A percentile compares a stretch with the other conserved stretches of the same genome.
Conservation (phyloP, 2,329 filamentous ascomycete genomes). For the Epichloe elymi region DNA sequence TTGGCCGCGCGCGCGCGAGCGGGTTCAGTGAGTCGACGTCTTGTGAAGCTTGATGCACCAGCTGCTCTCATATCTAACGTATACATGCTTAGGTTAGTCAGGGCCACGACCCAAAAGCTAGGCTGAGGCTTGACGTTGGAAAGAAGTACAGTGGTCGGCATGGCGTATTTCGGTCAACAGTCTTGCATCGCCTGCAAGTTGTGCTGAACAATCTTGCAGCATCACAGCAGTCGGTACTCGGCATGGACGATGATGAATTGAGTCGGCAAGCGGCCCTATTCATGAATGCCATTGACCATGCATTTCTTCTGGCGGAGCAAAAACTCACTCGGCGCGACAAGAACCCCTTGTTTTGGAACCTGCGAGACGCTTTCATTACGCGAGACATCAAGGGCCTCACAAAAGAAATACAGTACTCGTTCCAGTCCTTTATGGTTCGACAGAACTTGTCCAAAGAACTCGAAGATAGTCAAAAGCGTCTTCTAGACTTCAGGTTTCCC, state of each 20-base stretch:
- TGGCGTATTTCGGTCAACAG: slow-evolving; percentile 20
- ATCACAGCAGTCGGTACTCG: slow-evolving; percentile 12
- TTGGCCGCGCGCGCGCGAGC: slow-evolving; percentile 7
- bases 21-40: slow-evolving; percentile 13
- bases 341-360: slow-evolving; percentile 43
- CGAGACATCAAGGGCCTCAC: slow-evolving; percentile 36
- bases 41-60: neutral
- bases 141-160: slow-evolving; percentile 16
- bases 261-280: slow-evolving; percentile 33
- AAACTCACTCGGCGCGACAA: slow-evolving; percentile 24
- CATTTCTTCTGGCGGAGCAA: slow-evolving; percentile 30
- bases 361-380: slow-evolving; percentile 47
- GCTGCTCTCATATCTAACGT: neutral
- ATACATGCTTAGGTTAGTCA: slow-evolving; percentile 15
- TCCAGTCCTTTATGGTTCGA: slow-evolving; percentile 52
- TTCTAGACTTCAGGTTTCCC: slow-evolving; percentile 79
- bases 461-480: slow-evolving; percentile 43
- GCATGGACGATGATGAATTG: slow-evolving; percentile 26
- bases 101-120: slow-evolving; percentile 22
- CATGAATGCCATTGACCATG: slow-evolving; percentile 28
- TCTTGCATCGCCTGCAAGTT: slow-evolving; percentile 22
- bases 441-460: slow-evolving; percentile 42
- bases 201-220: slow-evolving; percentile 19
- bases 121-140: slow-evolving; percentile 14
- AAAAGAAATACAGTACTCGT: slow-evolving; percentile 51